A percentile compares a stretch with the other conserved stretches of the same genome.
Evolutionary conservation across 345 rosid species (phyloP).

Genomic region (Corchorus capsularis): DNA sequence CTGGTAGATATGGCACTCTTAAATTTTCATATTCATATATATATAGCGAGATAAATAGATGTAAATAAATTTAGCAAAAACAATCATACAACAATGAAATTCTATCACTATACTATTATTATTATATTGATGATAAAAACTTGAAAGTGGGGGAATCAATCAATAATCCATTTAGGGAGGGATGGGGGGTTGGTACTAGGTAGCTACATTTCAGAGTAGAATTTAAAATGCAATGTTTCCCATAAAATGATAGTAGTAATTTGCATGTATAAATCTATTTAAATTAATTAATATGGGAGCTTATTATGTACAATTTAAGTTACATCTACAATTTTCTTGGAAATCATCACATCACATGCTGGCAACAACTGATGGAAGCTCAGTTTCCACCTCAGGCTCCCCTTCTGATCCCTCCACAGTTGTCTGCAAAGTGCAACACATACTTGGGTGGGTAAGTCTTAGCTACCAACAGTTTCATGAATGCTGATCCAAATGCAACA

Average conservation of each 20-base stretch:
- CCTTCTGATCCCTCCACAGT: constrained; percentile 50
- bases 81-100: neutral
- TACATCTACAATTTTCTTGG: constrained; percentile 40
- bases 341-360: constrained; percentile 68
- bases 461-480: constrained; percentile 1
- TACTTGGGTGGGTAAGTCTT: neutral
- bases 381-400: constrained; percentile 71
- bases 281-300: constrained; percentile 20
- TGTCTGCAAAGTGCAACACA: constrained; percentile 58
- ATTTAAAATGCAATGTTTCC: neutral
- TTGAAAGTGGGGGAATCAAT: neutral
- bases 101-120: neutral
- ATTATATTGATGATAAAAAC: neutral
- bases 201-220: neutral
- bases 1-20: no score
- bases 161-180: neutral
- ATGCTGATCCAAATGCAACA: neutral
- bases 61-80: no score
- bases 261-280: neutral
- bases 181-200: neutral
- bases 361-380: constrained; percentile 81
- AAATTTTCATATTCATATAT: no score
- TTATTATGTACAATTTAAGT: constrained; percentile 55
- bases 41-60: no score
- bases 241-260: neutral